phyloP scores from a whole-genome alignment of 2,329 filamentous ascomycete species.

The Trichoderma brevicompactum region DNA sequence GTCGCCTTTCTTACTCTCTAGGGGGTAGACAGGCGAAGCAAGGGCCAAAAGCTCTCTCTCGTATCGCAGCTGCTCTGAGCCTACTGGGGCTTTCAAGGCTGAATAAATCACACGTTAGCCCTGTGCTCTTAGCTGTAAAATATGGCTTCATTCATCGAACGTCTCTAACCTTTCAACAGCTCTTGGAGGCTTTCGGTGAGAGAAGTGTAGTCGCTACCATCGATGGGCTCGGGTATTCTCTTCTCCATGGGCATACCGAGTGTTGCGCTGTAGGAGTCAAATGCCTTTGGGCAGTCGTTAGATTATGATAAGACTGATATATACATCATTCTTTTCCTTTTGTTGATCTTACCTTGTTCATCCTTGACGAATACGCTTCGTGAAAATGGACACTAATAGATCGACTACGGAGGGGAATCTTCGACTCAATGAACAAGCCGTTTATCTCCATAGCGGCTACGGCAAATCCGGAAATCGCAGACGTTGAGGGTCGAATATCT shows the following conservation, averaged over 20 bases:
- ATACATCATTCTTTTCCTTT: background rate
- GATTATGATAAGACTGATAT: background rate
- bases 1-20: conserved; percentile 7
- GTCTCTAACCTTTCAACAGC: background rate
- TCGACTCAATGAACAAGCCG: conserved; percentile 28
- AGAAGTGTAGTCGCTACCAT: background rate
- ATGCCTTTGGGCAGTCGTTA: background rate
- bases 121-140: too few species aligned
- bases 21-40: conserved; percentile 27
- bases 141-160: background rate
- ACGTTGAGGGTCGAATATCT: conserved; percentile 17
- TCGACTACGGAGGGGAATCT: conserved; percentile 26
- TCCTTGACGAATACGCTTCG: background rate
- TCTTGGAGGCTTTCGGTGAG: background rate
- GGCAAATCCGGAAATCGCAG: conserved; percentile 25
- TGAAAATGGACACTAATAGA: conserved; percentile 22
- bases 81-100: conserved; percentile 1
- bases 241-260: conserved; percentile 28
- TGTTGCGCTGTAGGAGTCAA: conserved; percentile 26
- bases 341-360: conserved; percentile 16
- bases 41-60: conserved; percentile 24
- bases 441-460: conserved; percentile 28
- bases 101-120: background rate
- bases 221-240: conserved; percentile 8
- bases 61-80: conserved; percentile 16